These are phyloP conservation scores for Tolypocladium inflatum DNA, from an alignment of 2,329 filamentous ascomycete genomes.

Conservation along the genomic window DNA sequence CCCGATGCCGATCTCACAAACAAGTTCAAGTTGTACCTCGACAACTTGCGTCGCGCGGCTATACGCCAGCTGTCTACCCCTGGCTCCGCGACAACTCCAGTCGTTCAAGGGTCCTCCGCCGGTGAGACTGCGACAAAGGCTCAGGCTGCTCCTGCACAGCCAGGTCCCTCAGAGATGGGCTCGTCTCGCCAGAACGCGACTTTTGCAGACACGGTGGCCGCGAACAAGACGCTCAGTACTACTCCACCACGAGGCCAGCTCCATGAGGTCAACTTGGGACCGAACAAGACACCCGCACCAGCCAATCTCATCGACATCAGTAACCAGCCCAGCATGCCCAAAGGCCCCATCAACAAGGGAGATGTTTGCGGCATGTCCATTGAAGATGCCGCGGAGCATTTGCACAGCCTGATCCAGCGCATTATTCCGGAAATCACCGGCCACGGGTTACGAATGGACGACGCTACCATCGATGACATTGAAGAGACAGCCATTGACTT, in stretches of 20 bases:
- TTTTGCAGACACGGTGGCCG: neutral
- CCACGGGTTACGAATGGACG: conserved; percentile 2
- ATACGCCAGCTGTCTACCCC: neutral
- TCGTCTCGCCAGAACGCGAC: neutral
- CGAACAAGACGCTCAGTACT: neutral
- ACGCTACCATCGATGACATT: conserved; percentile 10
- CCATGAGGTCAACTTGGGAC: neutral
- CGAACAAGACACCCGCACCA: neutral
- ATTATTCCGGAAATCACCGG: conserved; percentile 8
- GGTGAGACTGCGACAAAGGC: too few species aligned
- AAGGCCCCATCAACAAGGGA: neutral
- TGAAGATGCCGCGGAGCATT: conserved; percentile 8
- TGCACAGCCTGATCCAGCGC: conserved; percentile 5
- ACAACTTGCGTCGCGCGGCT: conserved; percentile 6
- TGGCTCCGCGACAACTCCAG: neutral
- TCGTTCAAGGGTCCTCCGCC: neutral
- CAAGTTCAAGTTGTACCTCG: conserved; percentile 7
- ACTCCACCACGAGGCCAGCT: neutral
- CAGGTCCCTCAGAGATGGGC: neutral
- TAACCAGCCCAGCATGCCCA: neutral
- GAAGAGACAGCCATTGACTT: conserved; percentile 14
- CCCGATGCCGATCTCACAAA: conserved; percentile 4
- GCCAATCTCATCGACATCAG: conserved; percentile 4
- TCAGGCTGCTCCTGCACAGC: neutral
- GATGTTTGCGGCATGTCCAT: neutral